Conservation (phyloP, 73 alveolate species). For the Blepharisma stoltei region DNA sequence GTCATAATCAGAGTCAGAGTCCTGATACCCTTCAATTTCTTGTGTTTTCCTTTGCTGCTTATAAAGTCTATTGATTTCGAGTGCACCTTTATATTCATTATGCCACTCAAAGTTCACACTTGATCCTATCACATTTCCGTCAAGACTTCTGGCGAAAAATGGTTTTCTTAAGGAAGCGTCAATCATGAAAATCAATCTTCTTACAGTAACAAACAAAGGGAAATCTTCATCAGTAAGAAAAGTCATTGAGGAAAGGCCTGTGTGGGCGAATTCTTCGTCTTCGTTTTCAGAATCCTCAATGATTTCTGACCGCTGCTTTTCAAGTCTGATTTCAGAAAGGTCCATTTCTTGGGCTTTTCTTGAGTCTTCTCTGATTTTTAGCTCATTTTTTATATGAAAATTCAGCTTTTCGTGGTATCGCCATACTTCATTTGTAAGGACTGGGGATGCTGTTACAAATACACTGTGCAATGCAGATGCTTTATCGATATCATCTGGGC, state of each 20-base stretch:
- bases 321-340: no score
- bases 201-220: conserved; percentile 72
- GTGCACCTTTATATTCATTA: conserved; percentile 71
- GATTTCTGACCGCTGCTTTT: no score
- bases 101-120: conserved; percentile 68
- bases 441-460: conserved; percentile 84
- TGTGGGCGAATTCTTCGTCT: background rate
- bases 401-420: conserved; percentile 61
- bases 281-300: background rate
- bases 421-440: conserved; percentile 80
- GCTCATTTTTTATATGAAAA: conserved; percentile 49
- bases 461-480: conserved; percentile 55
- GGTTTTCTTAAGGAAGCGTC: conserved; percentile 68
- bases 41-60: conserved; percentile 44
- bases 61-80: conserved; percentile 59
- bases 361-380: conserved; percentile 38
- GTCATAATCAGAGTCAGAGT: conserved; percentile 14
- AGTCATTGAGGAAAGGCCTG: background rate
- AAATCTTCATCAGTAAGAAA: conserved; percentile 35
- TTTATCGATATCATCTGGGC: conserved; percentile 45
- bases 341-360: background rate
- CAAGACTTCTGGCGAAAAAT: conserved; percentile 59
- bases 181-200: conserved; percentile 62
- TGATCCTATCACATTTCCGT: conserved; percentile 62
- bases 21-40: conserved; percentile 32